A percentile compares a stretch with the other conserved stretches of the same genome.
phyloP scores from a whole-genome alignment of 129 eudicot genomes.

The Chrysanthemum seticuspe region DNA sequence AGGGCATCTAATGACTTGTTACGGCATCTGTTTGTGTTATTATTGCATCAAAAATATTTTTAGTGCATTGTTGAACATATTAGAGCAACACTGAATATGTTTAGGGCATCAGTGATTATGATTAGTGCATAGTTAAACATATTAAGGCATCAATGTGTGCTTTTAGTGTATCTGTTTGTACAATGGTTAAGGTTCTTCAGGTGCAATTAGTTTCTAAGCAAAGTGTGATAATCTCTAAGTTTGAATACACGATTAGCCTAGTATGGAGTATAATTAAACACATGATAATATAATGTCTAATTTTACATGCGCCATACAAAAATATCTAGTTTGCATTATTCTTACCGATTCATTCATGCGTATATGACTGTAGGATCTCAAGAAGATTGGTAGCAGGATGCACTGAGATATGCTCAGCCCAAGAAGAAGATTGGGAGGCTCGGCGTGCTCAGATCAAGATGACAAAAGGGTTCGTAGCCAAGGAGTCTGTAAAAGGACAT shows the following conservation, averaged over 20 bases:
- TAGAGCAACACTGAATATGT: no score
- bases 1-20: no score
- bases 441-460: conserved; percentile 85
- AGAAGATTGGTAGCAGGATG: conserved; percentile 44
- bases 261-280: background rate
- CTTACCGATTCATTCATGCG: background rate
- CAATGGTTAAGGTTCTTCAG: background rate
- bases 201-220: background rate
- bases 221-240: no score
- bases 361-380: conserved; percentile 60
- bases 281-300: background rate
- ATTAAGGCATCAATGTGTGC: no score
- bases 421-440: conserved; percentile 72
- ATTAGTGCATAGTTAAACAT: no score
- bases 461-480: conserved; percentile 97
- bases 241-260: background rate
- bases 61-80: no score
- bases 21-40: no score
- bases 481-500: conserved; percentile 98
- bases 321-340: background rate
- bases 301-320: background rate
- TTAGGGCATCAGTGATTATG: no score
- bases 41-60: no score
- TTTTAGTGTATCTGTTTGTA: no score
- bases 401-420: conserved; percentile 44